Percentiles rank a stretch among this genome's conserved stretches.
phyloP scores from a whole-genome alignment of 495 filamentous ascomycete species.

The Talaromyces proteolyticus region DNA sequence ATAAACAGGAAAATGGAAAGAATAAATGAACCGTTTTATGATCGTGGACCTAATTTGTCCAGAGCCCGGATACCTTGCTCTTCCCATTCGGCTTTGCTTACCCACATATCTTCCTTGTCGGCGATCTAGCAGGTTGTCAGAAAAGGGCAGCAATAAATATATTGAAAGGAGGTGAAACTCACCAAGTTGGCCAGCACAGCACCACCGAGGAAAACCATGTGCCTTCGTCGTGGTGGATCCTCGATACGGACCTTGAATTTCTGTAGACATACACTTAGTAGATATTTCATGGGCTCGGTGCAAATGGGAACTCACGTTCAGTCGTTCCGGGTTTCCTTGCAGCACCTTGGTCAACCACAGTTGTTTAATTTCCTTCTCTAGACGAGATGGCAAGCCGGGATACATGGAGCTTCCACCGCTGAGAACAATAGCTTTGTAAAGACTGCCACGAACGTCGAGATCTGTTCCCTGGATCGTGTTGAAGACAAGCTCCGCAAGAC shows the following conservation, averaged over 20 bases:
- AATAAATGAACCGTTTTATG: slow-evolving; percentile 9
- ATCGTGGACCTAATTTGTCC: slow-evolving; percentile 85
- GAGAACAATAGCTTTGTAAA: slow-evolving; percentile 96
- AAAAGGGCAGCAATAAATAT: slow-evolving; percentile 13
- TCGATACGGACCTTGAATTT: slow-evolving; percentile 99
- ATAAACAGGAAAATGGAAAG: neutral
- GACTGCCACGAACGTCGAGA: slow-evolving; percentile 84
- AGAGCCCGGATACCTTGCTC: slow-evolving; percentile 83
- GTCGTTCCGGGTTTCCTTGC: slow-evolving; percentile 79
- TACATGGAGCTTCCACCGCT: slow-evolving; percentile 99
- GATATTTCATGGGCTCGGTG: too few relatives aligned
- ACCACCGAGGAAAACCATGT: slow-evolving; percentile 98
- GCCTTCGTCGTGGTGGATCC: slow-evolving; percentile 88
- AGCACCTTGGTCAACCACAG: slow-evolving; percentile 93
- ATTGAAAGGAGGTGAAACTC: slow-evolving; percentile 17
- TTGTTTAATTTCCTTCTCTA: slow-evolving; percentile 99
- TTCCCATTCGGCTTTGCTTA: slow-evolving; percentile 92
- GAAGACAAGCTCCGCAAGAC: slow-evolving; percentile 94
- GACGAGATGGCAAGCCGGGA: slow-evolving; percentile 82
- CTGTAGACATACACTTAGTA: slow-evolving; percentile 32
- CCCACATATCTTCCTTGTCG: slow-evolving; percentile 98
- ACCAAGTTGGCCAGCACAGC: slow-evolving; percentile 94
- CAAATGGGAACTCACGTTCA: slow-evolving; percentile 60
- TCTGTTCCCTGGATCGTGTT: slow-evolving; percentile 96
- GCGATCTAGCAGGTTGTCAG: slow-evolving; percentile 59